Evolutionary conservation across 371 early-diverging fungal genomes (phyloP), one percentile per base, ranked within the genome.

Genomic region (Umbelopsis sp.): DNA sequence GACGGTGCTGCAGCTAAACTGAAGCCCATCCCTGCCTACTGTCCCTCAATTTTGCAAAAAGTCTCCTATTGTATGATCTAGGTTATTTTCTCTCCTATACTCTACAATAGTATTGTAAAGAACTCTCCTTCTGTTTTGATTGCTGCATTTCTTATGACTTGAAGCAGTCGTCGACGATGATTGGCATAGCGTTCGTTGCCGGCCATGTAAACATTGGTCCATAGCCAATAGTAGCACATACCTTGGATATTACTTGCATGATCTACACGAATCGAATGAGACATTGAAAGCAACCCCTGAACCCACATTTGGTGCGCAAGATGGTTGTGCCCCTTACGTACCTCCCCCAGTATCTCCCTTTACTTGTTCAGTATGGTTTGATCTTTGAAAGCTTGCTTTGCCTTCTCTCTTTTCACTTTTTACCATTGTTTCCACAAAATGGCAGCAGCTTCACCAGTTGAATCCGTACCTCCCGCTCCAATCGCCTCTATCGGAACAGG

Each of bases 401-500:
- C 18, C 29, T 57, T 16, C n/a, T 35, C 35, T 57, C 57, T 57
- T 57, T 51, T 51, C 57, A 25, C 35, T 35, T 35, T 35, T 57
- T 57, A 57, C 57, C 32, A 5, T 57, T 18, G 18, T 57, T 57
- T 57, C 29, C 12, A 18, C 29, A 57, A 14, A 11, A 57, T 57
- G 57, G 57, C 57, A 35, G 57, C 57, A 29, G 57, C 35, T 35
- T 57, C 57, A 57, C 57, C 57, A 29, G 57, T 57, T 35, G 57
- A 57, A 57, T 35, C 57, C 37, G 69, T 71, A 14, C 75, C 82
- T 69, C 48, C 80, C 64, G 76, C 80, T 68, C 57, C 57, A 18
- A 73, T 81, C 70, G 69, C 79, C 69, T 72, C 82, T 65, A 70
- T 69, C 63, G 91, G 89, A 73, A 92, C 96, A 69, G 99, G 99